These are phyloP conservation scores for Vaccinium macrocarpon DNA, from an alignment of 148 eudicot genomes.

Conservation along the genomic window DNA sequence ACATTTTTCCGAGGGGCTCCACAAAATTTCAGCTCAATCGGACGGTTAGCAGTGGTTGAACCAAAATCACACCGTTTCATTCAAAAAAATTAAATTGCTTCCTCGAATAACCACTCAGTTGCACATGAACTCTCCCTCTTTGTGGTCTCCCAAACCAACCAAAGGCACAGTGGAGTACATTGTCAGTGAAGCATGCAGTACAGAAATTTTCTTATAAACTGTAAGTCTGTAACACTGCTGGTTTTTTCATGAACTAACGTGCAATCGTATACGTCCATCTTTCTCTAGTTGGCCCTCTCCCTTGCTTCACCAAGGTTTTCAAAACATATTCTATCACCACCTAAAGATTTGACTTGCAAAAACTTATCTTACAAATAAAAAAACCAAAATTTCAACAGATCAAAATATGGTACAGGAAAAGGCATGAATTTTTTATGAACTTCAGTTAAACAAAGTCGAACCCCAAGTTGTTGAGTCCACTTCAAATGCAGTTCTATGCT, in stretches of 20 bases:
- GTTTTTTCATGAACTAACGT: neutral
- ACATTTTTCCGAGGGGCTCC: too few species aligned
- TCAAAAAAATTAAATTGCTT: neutral
- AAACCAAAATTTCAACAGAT: neutral
- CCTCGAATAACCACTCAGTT: neutral
- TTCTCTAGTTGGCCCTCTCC: neutral
- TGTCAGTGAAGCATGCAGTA: neutral
- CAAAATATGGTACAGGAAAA: neutral
- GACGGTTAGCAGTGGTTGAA: too few species aligned
- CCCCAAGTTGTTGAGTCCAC: neutral
- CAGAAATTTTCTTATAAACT: neutral
- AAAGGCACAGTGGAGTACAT: neutral
- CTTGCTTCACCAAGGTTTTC: neutral
- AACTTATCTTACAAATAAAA: neutral
- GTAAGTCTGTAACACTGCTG: neutral
- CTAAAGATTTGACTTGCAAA: neutral
- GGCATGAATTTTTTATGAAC: neutral
- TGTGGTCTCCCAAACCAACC: neutral
- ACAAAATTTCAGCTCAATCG: too few species aligned
- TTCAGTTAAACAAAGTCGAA: neutral
- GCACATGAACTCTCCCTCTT: neutral
- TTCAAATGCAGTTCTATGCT: neutral
- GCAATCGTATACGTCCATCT: neutral
- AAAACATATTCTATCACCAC: neutral
- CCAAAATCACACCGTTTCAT: too few species aligned